Evolutionary conservation across 768 basidiomycete genomes (phyloP).

Genomic region (Suillus subaureus): DNA sequence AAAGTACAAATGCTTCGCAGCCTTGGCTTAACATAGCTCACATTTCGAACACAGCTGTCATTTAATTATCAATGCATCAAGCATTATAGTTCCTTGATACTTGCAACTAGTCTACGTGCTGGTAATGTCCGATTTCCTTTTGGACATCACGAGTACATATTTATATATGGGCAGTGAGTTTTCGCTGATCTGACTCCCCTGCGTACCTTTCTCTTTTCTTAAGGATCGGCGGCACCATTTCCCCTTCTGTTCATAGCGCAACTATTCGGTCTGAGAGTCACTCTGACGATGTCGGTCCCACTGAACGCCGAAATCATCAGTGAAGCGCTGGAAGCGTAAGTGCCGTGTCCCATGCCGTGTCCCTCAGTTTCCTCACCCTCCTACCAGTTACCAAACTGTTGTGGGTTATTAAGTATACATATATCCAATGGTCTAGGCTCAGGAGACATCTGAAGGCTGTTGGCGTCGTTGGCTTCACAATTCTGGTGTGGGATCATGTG

Average conservation of each 20-base stretch:
- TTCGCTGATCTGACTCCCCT: background rate
- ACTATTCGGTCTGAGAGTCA: background rate
- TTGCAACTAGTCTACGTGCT: background rate
- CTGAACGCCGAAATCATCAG: background rate
- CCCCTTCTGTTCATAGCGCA: background rate
- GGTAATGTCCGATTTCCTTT: background rate
- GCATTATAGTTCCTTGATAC: background rate
- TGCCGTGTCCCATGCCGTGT: background rate
- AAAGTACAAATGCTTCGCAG: background rate
- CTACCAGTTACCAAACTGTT: background rate
- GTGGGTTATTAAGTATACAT: background rate
- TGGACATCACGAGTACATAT: background rate
- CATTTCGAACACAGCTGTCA: background rate
- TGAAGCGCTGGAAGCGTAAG: background rate
- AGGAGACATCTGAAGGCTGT: slow-evolving; percentile 41
- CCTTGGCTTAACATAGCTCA: background rate
- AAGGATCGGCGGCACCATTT: background rate
- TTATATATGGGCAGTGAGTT: background rate
- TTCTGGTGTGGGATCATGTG: slow-evolving; percentile 51
- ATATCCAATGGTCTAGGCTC: background rate
- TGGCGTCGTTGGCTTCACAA: slow-evolving; percentile 51
- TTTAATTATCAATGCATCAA: background rate
- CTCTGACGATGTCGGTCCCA: background rate
- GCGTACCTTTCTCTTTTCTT: background rate
- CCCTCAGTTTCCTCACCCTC: background rate